Base-by-base conservation (phyloP, 169 alveolate species). In the Cryptosporidium viatorum region DNA sequence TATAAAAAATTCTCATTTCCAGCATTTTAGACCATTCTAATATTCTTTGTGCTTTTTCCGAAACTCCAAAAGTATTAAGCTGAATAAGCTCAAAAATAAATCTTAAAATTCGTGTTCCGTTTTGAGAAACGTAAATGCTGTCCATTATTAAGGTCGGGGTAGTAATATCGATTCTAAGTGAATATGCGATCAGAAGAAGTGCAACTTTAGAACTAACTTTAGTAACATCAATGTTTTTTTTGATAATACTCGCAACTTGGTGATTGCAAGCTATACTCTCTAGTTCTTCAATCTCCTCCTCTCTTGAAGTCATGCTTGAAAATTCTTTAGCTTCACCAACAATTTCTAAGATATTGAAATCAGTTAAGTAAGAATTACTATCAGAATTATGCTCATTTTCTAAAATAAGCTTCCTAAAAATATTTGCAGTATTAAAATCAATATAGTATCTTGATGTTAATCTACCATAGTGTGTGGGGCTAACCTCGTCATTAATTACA, bases 91-190 rank as follows among this genome's bases (percentile, higher is more conserved):
- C 91, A 96, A 86, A 70, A 95, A 94, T 65, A 96, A 94, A 86
- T 97, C 99, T 71, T 94, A 97, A 91, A 96, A 95, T 33, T 91
- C 99, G 94, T n/a, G 97, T 96, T 26, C 96, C 87, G 85, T 98
- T 98, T 87, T 98, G 97, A 50, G 96, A 94, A 43, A 97, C 93
- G 84, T 97, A 97, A 85, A 94, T 93, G 86, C 97, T 93, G 94
- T 98, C 99, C 91, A 97, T 95, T 31, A 96, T 93, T 37, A 97
- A 93, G 48, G 98, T 95, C 85, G 97, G 95, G 48, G 97, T 94
- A 91, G 93, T 95, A 58, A 96, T 91, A 21, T 86, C 91, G 23
- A 85, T 62, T 35, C 97, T 94, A 86, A 94, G 92, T 51, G 96
- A 95, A 74, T 96, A 96, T 5, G 96, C 93, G 69, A 96, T 97